Evolutionary conservation across 2,329 filamentous ascomycete genomes (phyloP).

Genomic region (Colletotrichum sp.): DNA sequence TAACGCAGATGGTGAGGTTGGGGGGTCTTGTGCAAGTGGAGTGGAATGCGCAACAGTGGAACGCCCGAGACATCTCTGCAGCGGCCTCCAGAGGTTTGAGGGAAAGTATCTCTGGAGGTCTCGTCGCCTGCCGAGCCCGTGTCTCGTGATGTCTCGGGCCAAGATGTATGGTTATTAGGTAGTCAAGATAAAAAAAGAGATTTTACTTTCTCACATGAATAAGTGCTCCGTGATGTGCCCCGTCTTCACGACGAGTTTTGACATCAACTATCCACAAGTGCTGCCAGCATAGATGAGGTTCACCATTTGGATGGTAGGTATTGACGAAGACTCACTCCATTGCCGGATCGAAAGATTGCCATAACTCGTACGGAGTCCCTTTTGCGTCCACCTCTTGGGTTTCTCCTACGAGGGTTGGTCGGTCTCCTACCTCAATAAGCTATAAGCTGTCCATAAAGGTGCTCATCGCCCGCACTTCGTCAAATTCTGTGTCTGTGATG

Average conservation of each 20-base stretch:
- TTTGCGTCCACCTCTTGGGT: neutral
- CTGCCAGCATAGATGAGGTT: neutral
- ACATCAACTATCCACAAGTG: neutral
- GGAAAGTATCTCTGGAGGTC: neutral
- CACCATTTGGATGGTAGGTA: neutral
- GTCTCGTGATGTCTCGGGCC: neutral
- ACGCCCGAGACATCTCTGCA: neutral
- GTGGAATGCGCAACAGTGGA: neutral
- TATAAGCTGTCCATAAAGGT: neutral
- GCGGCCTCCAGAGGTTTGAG: neutral
- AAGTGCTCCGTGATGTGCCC: neutral
- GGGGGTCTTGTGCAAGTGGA: neutral
- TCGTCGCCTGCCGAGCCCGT: neutral
- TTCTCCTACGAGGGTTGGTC: neutral
- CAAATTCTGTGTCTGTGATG: neutral
- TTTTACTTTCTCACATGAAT: neutral
- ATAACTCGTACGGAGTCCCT: neutral
- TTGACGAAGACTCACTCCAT: neutral
- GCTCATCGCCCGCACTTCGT: neutral
- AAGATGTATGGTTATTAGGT: neutral
- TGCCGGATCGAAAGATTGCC: neutral
- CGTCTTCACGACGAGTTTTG: neutral
- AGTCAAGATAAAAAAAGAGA: neutral
- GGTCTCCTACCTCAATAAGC: neutral
- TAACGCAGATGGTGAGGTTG: neutral